These are phyloP conservation scores for Pyrenophora seminiperda DNA, from an alignment of 2,329 filamentous ascomycete genomes.

Conservation along the genomic window DNA sequence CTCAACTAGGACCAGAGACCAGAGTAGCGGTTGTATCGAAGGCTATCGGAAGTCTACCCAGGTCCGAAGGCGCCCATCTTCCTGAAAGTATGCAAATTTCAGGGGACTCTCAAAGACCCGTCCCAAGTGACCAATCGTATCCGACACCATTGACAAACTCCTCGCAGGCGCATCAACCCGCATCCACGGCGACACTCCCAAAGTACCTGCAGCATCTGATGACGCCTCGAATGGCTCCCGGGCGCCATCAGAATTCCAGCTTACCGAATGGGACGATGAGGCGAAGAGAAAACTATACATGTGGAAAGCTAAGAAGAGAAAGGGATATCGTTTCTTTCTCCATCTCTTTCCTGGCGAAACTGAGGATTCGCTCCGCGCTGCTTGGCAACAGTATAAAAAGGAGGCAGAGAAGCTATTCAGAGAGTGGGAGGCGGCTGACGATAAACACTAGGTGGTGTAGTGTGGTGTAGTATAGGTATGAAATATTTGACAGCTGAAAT, in stretches of 20 bases:
- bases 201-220: background rate
- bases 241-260: background rate
- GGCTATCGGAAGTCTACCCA: background rate
- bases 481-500: too few species aligned
- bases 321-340: slow-evolving; percentile 1
- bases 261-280: slow-evolving; percentile 8
- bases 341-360: slow-evolving; percentile 9
- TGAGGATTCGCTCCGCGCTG: background rate
- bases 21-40: background rate
- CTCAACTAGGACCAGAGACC: background rate
- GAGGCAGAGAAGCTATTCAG: slow-evolving; percentile 3
- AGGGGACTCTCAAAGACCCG: background rate
- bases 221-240: background rate
- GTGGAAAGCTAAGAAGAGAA: slow-evolving; percentile 7
- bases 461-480: background rate
- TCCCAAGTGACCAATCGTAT: background rate
- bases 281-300: slow-evolving; percentile 4
- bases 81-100: background rate
- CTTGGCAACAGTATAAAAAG: slow-evolving; percentile 1
- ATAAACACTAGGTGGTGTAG: background rate
- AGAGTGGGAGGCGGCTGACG: background rate
- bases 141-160: background rate
- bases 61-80: background rate
- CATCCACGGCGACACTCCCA: background rate
- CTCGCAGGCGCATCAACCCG: background rate